Conservation (phyloP, 2,329 filamentous ascomycete genomes). For the Elsinoe australis region DNA sequence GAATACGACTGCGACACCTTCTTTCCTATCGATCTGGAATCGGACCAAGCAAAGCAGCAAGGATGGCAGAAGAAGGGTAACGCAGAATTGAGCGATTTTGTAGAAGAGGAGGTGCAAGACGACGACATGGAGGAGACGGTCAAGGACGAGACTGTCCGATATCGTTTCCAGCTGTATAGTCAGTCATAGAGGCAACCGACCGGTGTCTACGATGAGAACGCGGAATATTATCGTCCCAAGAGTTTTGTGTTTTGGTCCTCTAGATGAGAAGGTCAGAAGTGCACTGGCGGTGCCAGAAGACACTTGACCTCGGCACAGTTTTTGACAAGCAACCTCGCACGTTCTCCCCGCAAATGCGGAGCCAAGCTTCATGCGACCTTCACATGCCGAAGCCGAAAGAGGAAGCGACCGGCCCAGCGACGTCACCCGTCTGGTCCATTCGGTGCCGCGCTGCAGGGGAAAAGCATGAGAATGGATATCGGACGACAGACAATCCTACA, state of each 20-base stretch:
- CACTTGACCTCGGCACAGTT: constrained; percentile 8
- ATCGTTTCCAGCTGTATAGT: constrained; percentile 30
- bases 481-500: background rate
- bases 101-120: constrained; percentile 61
- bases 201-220: background rate
- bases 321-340: too few species aligned
- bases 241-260: background rate
- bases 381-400: constrained; percentile 14
- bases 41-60: constrained; percentile 26
- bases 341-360: too few species aligned
- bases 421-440: constrained; percentile 8
- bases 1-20: constrained; percentile 72
- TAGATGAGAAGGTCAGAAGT: background rate
- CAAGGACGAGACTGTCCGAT: constrained; percentile 23
- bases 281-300: background rate
- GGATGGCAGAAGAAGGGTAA: constrained; percentile 49
- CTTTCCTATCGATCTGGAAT: constrained; percentile 55
- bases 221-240: background rate
- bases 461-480: background rate
- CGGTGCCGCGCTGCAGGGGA: background rate
- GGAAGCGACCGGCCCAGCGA: constrained; percentile 5
- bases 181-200: constrained; percentile 19
- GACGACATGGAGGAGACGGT: constrained; percentile 52
- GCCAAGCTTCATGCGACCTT: constrained; percentile 10
- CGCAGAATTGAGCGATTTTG: constrained; percentile 53